Conservation (phyloP, 176 grass and related monocot genomes). For the Avena eriantha region DNA sequence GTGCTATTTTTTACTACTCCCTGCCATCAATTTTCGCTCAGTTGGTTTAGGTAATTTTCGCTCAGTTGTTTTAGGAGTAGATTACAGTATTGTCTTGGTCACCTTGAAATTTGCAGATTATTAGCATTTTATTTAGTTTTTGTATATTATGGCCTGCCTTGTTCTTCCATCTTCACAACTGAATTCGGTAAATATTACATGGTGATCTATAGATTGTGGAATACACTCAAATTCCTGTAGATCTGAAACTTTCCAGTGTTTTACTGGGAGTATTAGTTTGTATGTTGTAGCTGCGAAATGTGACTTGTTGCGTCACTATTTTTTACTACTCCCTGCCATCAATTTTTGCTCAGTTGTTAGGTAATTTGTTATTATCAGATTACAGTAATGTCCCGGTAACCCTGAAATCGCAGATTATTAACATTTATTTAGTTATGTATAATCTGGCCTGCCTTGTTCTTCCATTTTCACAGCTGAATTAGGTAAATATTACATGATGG, state of each 20-base stretch:
- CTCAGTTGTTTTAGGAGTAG: neutral
- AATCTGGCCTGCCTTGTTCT: neutral
- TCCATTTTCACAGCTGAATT: neutral
- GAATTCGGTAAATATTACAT: neutral
- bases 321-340: neutral
- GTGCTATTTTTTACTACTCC: neutral
- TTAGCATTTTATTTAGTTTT: neutral
- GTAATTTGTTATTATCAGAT: neutral
- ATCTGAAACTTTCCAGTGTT: neutral
- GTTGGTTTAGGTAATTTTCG: neutral
- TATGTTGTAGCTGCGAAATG: neutral
- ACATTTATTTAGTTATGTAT: neutral
- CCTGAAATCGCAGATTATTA: neutral
- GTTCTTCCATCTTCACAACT: neutral
- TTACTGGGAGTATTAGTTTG: neutral
- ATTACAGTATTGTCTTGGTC: neutral
- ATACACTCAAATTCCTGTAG: neutral
- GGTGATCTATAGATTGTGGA: neutral
- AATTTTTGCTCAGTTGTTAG: neutral
- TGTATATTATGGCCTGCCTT: neutral
- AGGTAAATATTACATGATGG: neutral
- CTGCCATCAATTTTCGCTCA: neutral
- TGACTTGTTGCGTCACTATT: neutral
- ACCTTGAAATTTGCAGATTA: neutral
- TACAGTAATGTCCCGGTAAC: neutral